Conservation (phyloP, 257 asterid genomes). For the Ilex aquifolium region DNA sequence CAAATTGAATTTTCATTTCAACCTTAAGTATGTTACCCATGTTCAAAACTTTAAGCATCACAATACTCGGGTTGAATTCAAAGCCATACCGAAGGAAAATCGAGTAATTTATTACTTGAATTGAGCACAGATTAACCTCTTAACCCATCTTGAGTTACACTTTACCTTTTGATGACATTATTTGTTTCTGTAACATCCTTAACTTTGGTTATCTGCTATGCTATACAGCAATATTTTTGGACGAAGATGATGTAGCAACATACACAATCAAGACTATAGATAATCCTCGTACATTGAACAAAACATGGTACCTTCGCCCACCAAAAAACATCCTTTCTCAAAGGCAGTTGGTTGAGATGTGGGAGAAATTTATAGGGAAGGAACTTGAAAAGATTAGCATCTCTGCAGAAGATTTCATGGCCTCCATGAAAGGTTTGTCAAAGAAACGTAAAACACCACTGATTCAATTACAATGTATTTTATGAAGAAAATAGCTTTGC, state of each 20-base stretch:
- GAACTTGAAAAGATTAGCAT: slow-evolving; percentile 18
- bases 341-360: slow-evolving; percentile 22
- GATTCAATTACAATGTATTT: too few relatives aligned
- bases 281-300: slow-evolving; percentile 33
- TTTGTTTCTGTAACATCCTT: too few relatives aligned
- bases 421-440: slow-evolving; percentile 12
- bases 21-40: too few relatives aligned
- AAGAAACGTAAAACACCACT: not conserved
- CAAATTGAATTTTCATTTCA: too few relatives aligned
- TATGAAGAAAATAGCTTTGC: too few relatives aligned
- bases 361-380: slow-evolving; percentile 31
- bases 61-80: not conserved
- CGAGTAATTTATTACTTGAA: too few relatives aligned
- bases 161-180: not conserved
- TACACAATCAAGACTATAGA: slow-evolving; percentile 30
- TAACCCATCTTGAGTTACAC: too few relatives aligned
- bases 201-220: not conserved
- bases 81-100: too few relatives aligned
- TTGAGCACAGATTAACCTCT: too few relatives aligned
- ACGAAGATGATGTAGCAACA: slow-evolving; percentile 30
- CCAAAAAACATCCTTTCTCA: slow-evolving; percentile 29
- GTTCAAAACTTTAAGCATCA: too few relatives aligned
- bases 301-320: slow-evolving; percentile 32
- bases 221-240: slow-evolving; percentile 23
- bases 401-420: slow-evolving; percentile 19